Percentiles rank a stretch among this genome's conserved stretches.
These are phyloP conservation scores for Taiozyma sp. DNA, from an alignment of 1,139 yeast genomes.

Conservation along the genomic window DNA sequence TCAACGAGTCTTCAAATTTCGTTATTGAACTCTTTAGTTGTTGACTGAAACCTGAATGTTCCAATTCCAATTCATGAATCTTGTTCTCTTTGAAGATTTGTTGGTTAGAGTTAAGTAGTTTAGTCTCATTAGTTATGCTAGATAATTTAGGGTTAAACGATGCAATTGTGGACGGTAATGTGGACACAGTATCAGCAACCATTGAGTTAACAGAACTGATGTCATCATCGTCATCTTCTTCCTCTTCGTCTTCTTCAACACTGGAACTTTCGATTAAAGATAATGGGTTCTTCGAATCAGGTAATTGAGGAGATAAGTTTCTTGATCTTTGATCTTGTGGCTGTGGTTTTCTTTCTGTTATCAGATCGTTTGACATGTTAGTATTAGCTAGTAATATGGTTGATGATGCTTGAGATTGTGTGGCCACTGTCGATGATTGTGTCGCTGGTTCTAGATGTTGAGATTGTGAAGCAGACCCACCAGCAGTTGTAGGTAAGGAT, in stretches of 20 bases:
- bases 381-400: constrained; percentile 1
- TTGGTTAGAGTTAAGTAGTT: background rate
- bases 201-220: background rate
- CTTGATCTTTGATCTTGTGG: constrained; percentile 1
- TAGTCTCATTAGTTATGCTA: background rate
- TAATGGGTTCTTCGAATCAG: background rate
- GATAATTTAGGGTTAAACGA: background rate
- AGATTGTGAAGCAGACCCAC: background rate
- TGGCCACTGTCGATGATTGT: constrained; percentile 2
- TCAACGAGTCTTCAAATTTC: constrained; percentile 3
- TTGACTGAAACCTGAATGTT: background rate
- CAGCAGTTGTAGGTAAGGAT: background rate
- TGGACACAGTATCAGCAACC: background rate
- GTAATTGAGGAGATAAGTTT: background rate
- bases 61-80: background rate
- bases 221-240: background rate
- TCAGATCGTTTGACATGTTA: background rate
- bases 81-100: background rate
- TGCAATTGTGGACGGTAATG: background rate
- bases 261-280: background rate
- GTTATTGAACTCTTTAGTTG: background rate
- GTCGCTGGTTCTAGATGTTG: background rate
- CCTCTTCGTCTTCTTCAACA: background rate
- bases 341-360: background rate
- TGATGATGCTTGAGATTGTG: constrained; percentile 1